These are phyloP conservation scores for Trypanosoma lewisi DNA, from an alignment of 208 protist species.

Conservation along the genomic window DNA sequence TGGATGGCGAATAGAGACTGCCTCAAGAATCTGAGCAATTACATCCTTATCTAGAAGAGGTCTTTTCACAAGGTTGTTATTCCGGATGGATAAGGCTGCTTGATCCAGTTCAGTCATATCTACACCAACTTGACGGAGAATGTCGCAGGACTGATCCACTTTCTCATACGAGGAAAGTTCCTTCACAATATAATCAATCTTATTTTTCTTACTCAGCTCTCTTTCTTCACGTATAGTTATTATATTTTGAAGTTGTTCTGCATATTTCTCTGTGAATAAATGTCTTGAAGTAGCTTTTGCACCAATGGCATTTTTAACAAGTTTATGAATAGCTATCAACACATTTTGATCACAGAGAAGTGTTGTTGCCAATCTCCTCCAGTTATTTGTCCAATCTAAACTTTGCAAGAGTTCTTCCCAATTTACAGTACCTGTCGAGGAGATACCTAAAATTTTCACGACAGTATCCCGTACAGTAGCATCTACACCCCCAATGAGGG, in stretches of 20 bases:
- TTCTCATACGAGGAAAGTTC: slow-evolving; percentile 56
- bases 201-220: slow-evolving; percentile 11
- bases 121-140: slow-evolving; percentile 45
- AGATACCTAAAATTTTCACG: slow-evolving; percentile 40
- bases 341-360: slow-evolving; percentile 50
- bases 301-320: slow-evolving; percentile 61
- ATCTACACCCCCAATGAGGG: slow-evolving; percentile 48
- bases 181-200: slow-evolving; percentile 31
- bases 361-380: slow-evolving; percentile 36
- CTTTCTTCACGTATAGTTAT: slow-evolving; percentile 42
- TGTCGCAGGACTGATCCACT: slow-evolving; percentile 45
- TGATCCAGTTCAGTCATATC: slow-evolving; percentile 46
- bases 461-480: slow-evolving; percentile 40
- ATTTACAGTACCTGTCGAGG: slow-evolving; percentile 24
- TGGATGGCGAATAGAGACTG: slow-evolving; percentile 63
- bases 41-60: slow-evolving; percentile 33
- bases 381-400: slow-evolving; percentile 68
- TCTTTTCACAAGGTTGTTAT: slow-evolving; percentile 25
- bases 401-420: slow-evolving; percentile 59
- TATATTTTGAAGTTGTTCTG: slow-evolving; percentile 43
- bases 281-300: slow-evolving; percentile 40
- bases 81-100: slow-evolving; percentile 19
- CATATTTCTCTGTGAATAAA: slow-evolving; percentile 53
- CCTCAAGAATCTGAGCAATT: slow-evolving; percentile 37
- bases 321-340: slow-evolving; percentile 34